phyloP scores from a whole-genome alignment of 352 stramenopile species.

The Phytophthora cryptogea region DNA sequence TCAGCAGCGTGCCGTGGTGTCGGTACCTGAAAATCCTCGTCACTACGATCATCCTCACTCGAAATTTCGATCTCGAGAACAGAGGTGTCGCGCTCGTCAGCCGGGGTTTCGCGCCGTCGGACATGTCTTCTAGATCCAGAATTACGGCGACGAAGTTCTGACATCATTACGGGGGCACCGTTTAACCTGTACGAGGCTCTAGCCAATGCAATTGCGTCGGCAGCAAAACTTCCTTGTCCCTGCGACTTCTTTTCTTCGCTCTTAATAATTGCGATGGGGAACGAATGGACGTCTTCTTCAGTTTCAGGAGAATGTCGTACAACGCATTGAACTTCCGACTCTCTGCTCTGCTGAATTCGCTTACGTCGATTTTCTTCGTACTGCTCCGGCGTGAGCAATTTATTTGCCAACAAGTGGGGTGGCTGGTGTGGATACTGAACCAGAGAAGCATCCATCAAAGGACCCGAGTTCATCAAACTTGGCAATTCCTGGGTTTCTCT shows the following conservation, averaged over 20 bases:
- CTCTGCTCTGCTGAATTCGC: conserved; percentile 66
- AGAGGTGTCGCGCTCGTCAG: conserved; percentile 84
- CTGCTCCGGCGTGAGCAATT: conserved; percentile 41
- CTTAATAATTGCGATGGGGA: conserved; percentile 52
- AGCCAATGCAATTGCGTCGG: conserved; percentile 31
- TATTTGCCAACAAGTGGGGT: conserved; percentile 55
- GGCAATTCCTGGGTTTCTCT: conserved; percentile 84
- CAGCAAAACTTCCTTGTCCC: conserved; percentile 12
- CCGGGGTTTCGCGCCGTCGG: conserved; percentile 41
- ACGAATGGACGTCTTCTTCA: conserved; percentile 50
- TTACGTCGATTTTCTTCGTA: conserved; percentile 68
- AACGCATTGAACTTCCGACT: conserved; percentile 69
- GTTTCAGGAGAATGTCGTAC: conserved; percentile 55
- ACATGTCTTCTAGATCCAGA: conserved; percentile 28
- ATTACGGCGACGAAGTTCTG: conserved; percentile 59
- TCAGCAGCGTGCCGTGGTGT: conserved; percentile 51
- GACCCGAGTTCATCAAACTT: conserved; percentile 83
- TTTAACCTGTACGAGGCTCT: conserved; percentile 72
- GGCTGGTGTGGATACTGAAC: conserved; percentile 78
- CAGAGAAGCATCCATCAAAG: conserved; percentile 75
- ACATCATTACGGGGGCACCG: conserved; percentile 67
- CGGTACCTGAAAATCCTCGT: conserved; percentile 85
- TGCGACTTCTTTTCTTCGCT: conserved; percentile 13
- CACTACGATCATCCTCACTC: conserved; percentile 84
- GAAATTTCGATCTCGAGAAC: conserved; percentile 86